phyloP scores from a whole-genome alignment of 2,329 filamentous ascomycete species.

The Fonsecaea erecta region DNA sequence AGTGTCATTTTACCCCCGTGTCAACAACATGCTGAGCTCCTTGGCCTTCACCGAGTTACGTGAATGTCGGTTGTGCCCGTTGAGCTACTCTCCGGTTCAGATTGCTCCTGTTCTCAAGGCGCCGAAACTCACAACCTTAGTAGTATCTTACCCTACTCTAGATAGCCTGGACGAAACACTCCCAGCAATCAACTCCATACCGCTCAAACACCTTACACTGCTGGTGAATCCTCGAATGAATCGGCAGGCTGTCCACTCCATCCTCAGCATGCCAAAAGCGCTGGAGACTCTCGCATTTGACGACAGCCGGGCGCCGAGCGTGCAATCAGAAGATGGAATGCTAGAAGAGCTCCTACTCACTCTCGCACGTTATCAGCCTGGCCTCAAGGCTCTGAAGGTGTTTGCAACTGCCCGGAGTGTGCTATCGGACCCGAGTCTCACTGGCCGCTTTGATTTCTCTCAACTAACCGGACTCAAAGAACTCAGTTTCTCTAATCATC shows the following conservation, averaged over 20 bases:
- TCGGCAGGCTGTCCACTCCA: too few species aligned
- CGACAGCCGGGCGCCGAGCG: neutral
- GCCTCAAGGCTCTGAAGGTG: neutral
- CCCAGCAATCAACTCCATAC: neutral
- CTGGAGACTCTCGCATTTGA: neutral
- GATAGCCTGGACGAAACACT: neutral
- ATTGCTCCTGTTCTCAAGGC: neutral
- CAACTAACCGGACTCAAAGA: neutral
- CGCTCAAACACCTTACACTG: neutral
- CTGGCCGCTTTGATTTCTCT: neutral
- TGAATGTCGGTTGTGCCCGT: neutral
- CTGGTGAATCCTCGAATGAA: too few species aligned
- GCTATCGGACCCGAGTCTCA: too few species aligned
- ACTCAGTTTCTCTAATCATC: neutral
- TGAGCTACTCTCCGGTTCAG: neutral
- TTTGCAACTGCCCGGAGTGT: fast-evolving
- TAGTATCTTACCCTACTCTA: neutral
- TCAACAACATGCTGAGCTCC: neutral
- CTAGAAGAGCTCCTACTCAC: neutral
- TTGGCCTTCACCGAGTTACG: neutral
- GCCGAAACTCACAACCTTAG: neutral
- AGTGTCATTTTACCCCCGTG: too few species aligned
- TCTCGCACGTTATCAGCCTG: neutral
- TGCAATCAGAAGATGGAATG: neutral
- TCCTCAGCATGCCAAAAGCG: neutral